Evolutionary conservation across 257 asterid genomes (phyloP), one percentile per base, ranked within the genome.

Genomic region (Buddleja alternifolia): DNA sequence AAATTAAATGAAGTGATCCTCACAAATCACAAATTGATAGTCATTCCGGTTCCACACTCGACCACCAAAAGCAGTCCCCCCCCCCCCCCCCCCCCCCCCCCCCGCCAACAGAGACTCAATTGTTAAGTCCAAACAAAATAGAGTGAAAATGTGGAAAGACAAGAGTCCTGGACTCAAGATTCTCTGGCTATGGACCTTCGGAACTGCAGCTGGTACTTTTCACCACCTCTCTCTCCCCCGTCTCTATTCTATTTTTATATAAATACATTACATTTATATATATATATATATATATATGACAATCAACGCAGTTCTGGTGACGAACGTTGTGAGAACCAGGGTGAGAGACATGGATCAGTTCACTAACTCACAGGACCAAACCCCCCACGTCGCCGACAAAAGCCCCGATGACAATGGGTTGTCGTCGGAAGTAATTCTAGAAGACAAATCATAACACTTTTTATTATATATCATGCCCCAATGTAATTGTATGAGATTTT

Each of bases 91-190:
- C n/a, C n/a, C n/a, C n/a, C n/a, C n/a, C n/a, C n/a, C n/a, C n/a
- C n/a, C n/a, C n/a, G n/a, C n/a, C n/a, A n/a, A n/a, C n/a, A n/a
- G n/a, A n/a, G n/a, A n/a, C n/a, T n/a, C n/a, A n/a, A n/a, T n/a
- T n/a, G n/a, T n/a, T n/a, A n/a, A n/a, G n/a, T n/a, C n/a, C n/a
- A n/a, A n/a, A n/a, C n/a, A n/a, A n/a, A n/a, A n/a, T n/a, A n/a
- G n/a, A n/a, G n/a, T n/a, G 34, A 29, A 29, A 29, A 80, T 85
- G 97, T 84, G 95, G 95, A 82, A 66, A 76, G 90, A 88, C 75
- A 90, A 80, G 78, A 86, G 93, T 50, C 88, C 95, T 2, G 97
- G 93, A n/a, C 87, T 90, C 41, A 88, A 90, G 92, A 90, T 88
- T 83, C 91, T 88, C 7, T 88, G 95, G 95, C 21, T 88, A 55